These are phyloP conservation scores for Mycena indigotica DNA, from an alignment of 768 basidiomycete species.

Conservation along the genomic window DNA sequence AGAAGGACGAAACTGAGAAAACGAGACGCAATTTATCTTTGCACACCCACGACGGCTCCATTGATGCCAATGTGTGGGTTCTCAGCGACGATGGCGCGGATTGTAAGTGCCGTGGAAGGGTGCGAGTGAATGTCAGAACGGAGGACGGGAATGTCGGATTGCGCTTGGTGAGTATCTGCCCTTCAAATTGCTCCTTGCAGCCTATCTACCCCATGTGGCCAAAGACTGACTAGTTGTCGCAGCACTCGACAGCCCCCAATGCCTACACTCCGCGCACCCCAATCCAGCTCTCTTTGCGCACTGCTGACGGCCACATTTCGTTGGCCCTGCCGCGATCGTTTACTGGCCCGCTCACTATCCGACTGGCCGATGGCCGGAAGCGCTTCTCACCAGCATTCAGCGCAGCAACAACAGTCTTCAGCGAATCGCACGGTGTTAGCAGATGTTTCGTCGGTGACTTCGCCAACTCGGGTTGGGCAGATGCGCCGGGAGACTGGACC, in stretches of 20 bases:
- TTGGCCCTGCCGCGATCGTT: slow-evolving; percentile 44
- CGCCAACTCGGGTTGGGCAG: slow-evolving; percentile 25
- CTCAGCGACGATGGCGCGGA: slow-evolving; percentile 16
- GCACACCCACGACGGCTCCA: slow-evolving; percentile 33
- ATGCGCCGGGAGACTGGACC: slow-evolving; percentile 28
- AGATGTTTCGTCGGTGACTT: slow-evolving; percentile 49
- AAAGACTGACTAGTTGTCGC: no score
- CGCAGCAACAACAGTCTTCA: slow-evolving; percentile 33
- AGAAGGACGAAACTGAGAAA: slow-evolving; percentile 35
- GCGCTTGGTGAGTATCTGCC: slow-evolving; percentile 4
- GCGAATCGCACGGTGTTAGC: slow-evolving; percentile 33
- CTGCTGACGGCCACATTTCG: slow-evolving; percentile 36
- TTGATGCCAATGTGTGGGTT: slow-evolving; percentile 45
- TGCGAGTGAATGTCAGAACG: not conserved
- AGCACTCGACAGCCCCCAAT: slow-evolving; percentile 2
- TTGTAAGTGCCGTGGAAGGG: slow-evolving; percentile 12
- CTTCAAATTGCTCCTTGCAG: not conserved
- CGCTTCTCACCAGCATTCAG: slow-evolving; percentile 37
- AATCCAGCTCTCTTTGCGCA: slow-evolving; percentile 28
- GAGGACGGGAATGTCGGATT: not conserved
- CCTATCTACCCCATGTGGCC: no score
- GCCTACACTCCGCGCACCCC: slow-evolving; percentile 21
- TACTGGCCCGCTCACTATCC: slow-evolving; percentile 39
- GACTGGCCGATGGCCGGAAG: slow-evolving; percentile 34
- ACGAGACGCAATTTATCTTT: slow-evolving; percentile 43